Evolutionary conservation across 352 stramenopile species (phyloP), one percentile per base, ranked within the genome.

Genomic region (Phytophthora sojae): DNA sequence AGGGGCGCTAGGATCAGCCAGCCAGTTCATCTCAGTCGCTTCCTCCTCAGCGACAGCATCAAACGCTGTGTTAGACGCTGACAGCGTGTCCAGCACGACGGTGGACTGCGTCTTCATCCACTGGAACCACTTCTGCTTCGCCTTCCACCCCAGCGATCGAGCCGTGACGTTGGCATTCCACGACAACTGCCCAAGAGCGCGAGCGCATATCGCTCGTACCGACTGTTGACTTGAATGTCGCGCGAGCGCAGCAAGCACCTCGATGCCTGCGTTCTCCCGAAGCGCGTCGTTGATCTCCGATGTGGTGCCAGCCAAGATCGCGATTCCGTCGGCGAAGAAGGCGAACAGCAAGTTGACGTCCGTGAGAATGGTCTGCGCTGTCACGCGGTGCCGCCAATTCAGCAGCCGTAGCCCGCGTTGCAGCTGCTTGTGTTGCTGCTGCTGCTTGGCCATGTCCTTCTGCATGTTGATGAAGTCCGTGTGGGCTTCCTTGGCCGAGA

Each of bases 311-410:
- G 83, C 80, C 3, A 94, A 56, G 9, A 89, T 77, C 12, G 65
- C 75, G 29, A 95, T 59, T 1, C 88, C 88, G 23, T 92, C 74
- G 2, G 81, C 69, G 30, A 94, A 94, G 69, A 95, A 95, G 0
- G 54, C 61, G 47, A 95, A 90, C 8, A 95, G 57, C 57, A 82
- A 60, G 19, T 91, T 77, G 15, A 90, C 86, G 56, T 94, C 76
- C 15, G 84, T 91, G 23, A 95, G 73, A 23, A 95, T 76, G 1
- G 65, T 72, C 58, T 95, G 88, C 1, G 83, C 84, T 9, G 83
- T 74, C 30, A 93, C 81, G 47, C 85, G 84, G n/a, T 94, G 88
- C 3, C 76, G 68, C 88, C 88, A 95, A 67, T 91, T 91, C n/a
- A 85, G 69, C 4, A 87, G 75, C 4, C 86, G 77, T 25, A 95